Conservation (phyloP, 2,329 filamentous ascomycete species). For the Alternaria sp. region DNA sequence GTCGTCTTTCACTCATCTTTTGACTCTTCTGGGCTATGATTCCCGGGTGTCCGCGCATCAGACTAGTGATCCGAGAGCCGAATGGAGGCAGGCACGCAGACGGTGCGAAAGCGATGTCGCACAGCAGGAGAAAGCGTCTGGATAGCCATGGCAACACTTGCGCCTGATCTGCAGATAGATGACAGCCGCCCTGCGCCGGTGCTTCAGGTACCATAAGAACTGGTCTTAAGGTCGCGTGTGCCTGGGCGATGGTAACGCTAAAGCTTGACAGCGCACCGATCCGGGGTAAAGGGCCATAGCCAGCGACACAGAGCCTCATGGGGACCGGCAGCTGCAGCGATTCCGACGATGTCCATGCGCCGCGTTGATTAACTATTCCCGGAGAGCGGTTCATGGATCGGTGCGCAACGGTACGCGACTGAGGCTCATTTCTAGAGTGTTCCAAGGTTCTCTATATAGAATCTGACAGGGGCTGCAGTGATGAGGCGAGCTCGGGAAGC, state of each 20-base stretch:
- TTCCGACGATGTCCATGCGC: constrained; percentile 7
- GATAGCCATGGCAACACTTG: not conserved
- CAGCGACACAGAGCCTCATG: constrained; percentile 21
- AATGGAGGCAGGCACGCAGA: not conserved
- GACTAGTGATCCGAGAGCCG: constrained; percentile 1
- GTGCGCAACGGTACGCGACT: constrained; percentile 8
- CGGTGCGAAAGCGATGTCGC: not conserved
- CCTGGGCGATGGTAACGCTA: not conserved
- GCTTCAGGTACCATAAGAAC: not conserved
- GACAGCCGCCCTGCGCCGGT: not conserved
- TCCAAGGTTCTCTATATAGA: constrained; percentile 1
- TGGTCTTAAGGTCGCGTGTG: constrained; percentile 1
- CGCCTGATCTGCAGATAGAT: not conserved
- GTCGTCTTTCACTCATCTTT: not conserved
- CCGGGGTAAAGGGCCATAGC: not conserved
- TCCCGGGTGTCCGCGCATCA: not conserved
- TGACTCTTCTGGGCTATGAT: constrained; percentile 1
- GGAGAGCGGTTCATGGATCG: constrained; percentile 10
- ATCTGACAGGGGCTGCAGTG: constrained; percentile 12
- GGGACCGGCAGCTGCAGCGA: constrained; percentile 17
- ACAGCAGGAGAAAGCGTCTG: not conserved
- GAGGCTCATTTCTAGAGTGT: constrained; percentile 6
- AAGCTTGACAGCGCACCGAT: not conserved
- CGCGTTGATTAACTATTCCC: constrained; percentile 15
- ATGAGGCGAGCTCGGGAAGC: constrained; percentile 17